Evolutionary conservation across 768 basidiomycete genomes (phyloP), one percentile per base, ranked within the genome.

Genomic region (Xerocomus potaroensis): DNA sequence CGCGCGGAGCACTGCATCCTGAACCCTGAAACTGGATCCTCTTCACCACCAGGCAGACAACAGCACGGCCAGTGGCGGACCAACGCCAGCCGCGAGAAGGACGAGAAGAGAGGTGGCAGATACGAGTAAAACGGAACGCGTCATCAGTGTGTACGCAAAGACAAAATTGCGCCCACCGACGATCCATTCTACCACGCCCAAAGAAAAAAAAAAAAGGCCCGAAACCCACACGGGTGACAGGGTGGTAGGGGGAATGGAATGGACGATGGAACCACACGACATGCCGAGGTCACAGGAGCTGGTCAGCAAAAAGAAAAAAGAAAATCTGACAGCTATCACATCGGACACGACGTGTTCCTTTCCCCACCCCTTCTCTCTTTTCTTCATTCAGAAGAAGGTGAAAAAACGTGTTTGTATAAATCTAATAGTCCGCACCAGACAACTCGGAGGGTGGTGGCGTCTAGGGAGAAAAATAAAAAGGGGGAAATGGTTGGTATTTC

Each of bases 1-100:
- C 59, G 54, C 50, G 59, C 38, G 62, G 60, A 33, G 47, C 50
- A 62, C 51, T 38, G 51, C 62, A 47, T 54, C 19, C 15, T 42
- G 22, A 41, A 61, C 61, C 59, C 60, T 64, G 60, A 51, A n/a
- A 36, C 45, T 49, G 49, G 46, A 34, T 19, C 38, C 29, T 42
- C 36, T 34, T 42, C 44, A 43, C 52, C 47, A 51, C 41, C 38
- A 31, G 39, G 45, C 43, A 30, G 42, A 50, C 41, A 24, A 29
- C 33, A 39, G 29, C 34, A 44, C 24, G 32, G 36, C n/a, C n/a
- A 38, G 32, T 37, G 24, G 40, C 24, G n/a, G 39, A 14, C 30
- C 30, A 21, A 47, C 40, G 29, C 18, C 14, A 40, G 18, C 47
- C 15, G 37, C 22, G 19, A 41, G 18, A 44, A 30, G 32, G 12